Evolutionary conservation across 2,329 filamentous ascomycete species (phyloP), one percentile per base, ranked within the genome.

Genomic region (Aspergillus udagawae): DNA sequence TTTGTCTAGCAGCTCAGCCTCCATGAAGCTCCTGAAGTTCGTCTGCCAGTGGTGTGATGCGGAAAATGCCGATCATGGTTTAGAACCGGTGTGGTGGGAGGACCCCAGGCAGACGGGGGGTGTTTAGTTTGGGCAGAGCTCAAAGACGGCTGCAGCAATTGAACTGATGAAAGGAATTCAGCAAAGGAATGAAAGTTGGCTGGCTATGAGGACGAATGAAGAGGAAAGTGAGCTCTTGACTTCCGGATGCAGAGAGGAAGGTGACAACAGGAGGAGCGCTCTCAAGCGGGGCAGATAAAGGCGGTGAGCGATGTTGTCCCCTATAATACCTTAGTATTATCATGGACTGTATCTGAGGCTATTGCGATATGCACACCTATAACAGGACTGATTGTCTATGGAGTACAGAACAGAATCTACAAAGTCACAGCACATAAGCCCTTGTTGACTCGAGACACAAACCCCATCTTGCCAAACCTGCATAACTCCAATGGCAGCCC

Each of bases 21-120:
- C 67, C 68, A 59, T 65, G 63, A 58, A 68, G 68, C 63, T 65
- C 64, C 58, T 65, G 65, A 55, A 61, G 60, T 60, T 61, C 59
- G 60, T 61, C 59, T 60, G 63, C 58, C 57, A 63, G 65, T 60
- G 58, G 62, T 57, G 65, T 58, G 60, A 65, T 62, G 49, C 49
- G 57, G 57, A 56, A 61, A 58, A 55, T 56, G 60, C 57, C 60
- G 63, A 60, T 63, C 66, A 67, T 67, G 59, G 55, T 66, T 68
- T 61, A 51, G 50, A 54, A 54, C 14, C 57, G n/a, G 25, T 51
- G 32, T 47, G 29, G 53, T 21, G 47, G 23, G 42, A 38, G 32
- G 35, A 47, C 49, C 53, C 47, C 41, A 54, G 44, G 53, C 27
- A 47, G 44, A 47, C 45, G 35, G 45, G 44, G 25, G 20, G 35